Evolutionary conservation across 331 rosid species (phyloP).

Genomic region (Malus hybrid): DNA sequence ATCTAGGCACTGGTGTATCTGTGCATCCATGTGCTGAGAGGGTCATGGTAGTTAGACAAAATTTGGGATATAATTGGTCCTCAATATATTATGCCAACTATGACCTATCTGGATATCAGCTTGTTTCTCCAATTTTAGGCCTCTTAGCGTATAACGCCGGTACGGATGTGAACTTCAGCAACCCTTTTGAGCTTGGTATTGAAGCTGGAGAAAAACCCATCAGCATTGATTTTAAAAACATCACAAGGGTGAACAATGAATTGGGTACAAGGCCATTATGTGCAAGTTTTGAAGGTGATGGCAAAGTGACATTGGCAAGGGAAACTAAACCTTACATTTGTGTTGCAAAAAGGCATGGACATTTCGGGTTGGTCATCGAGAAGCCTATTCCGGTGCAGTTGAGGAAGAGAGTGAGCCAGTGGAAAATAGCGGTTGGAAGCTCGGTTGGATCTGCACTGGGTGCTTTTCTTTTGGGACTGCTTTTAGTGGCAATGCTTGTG

Average conservation of each 20-base stretch:
- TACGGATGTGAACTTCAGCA: slow-evolving; percentile 36
- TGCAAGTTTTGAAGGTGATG: slow-evolving; percentile 74
- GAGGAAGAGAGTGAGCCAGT: slow-evolving; percentile 45
- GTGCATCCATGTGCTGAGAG: slow-evolving; percentile 83
- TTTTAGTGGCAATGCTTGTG: slow-evolving; percentile 85
- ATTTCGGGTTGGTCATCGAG: slow-evolving; percentile 72
- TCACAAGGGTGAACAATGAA: slow-evolving; percentile 20
- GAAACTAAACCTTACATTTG: slow-evolving; percentile 43
- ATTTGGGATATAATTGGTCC: slow-evolving; percentile 68
- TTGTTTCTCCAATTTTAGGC: slow-evolving; percentile 75
- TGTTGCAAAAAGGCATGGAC: slow-evolving; percentile 70
- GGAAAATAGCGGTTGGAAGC: slow-evolving; percentile 86
- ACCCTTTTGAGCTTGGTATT: slow-evolving; percentile 79
- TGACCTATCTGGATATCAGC: slow-evolving; percentile 60
- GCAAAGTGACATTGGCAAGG: slow-evolving; percentile 58
- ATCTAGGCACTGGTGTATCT: slow-evolving; percentile 51
- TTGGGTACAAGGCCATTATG: slow-evolving; percentile 43
- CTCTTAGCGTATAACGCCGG: slow-evolving; percentile 78
- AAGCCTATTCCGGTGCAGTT: slow-evolving; percentile 32
- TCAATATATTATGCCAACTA: slow-evolving; percentile 58
- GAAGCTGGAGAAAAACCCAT: slow-evolving; percentile 53
- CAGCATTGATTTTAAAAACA: slow-evolving; percentile 56
- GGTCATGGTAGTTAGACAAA: slow-evolving; percentile 64
- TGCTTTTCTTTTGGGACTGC: slow-evolving; percentile 69
- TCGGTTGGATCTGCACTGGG: slow-evolving; percentile 77